Base-by-base conservation (phyloP, 805 yeast genomes). In the Hemisphaericaspora nanyangensis region DNA sequence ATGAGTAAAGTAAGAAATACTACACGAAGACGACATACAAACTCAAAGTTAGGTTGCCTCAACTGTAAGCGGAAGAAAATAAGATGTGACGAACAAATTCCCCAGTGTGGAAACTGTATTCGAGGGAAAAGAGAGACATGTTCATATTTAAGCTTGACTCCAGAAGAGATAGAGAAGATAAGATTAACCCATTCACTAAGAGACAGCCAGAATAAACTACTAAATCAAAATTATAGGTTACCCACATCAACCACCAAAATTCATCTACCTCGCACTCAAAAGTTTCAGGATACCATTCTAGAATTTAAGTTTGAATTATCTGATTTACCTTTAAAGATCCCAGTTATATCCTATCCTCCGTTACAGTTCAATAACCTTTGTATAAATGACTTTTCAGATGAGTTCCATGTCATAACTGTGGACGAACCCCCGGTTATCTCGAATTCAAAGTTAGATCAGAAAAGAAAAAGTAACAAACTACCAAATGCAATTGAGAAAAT, bases 11-110 rank as follows among this genome's bases (percentile, higher is more conserved):
- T 7, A n/a, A 19, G 7, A 8, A 15, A 5, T 29, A 15, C 37
- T 15, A 44, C 54, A 17, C 41, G 64, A 28, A 45, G 60, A 36
- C 48, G 44, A 37, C 64, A 59, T 44, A 59, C 64, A 5, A 59
- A 59, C 43, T 54, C 60, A 16, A 58, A 54, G 40, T 38, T 58
- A 18, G 65, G 65, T 5, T 60, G 65, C 38, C 39, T 47, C 13
- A 58, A 57, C 40, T 60, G 65, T 45, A 60, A 60, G 38, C 43
- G 55, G 30, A 60, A 58, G 49, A 58, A 58, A 42, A 56, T 56
- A 26, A 42, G 63, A 33, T 60, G 65, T 44, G 61, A 60, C 45
- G 65, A 60, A 44, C 48, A 40, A 25, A 38, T 56, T 13, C 65
- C 65, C 2, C 44, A 39, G 24, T 60, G 65, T 50, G 47, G 44